A percentile compares a stretch with the other conserved stretches of the same genome.
Evolutionary conservation across 2,329 filamentous ascomycete genomes (phyloP).

Genomic region (Diaporthe sp.): DNA sequence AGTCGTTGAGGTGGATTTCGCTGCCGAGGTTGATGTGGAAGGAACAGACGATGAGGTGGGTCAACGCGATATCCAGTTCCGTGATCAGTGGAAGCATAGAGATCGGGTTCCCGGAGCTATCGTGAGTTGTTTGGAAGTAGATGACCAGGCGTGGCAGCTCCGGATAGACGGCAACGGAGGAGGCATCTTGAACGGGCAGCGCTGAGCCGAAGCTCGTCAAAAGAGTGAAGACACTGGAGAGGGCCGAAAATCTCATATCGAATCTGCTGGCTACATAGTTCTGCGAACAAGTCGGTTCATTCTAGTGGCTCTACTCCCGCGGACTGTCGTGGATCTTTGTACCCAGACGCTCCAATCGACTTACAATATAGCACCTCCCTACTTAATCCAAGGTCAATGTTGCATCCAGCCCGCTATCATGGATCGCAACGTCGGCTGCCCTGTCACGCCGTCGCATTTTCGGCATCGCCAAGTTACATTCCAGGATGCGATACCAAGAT

Average conservation of each 20-base stretch:
- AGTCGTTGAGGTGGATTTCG: constrained; percentile 84
- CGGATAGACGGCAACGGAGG: background rate
- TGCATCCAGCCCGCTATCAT: constrained; percentile 17
- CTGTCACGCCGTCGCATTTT: background rate
- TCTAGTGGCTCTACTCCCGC: background rate
- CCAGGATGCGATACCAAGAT: background rate
- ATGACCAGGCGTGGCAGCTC: constrained; percentile 63
- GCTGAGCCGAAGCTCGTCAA: background rate
- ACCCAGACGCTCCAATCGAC: background rate
- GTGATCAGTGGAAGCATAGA: constrained; percentile 68
- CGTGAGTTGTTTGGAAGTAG: constrained; percentile 70
- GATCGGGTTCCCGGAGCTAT: constrained; percentile 58
- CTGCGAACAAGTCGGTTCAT: background rate
- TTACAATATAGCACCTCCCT: background rate
- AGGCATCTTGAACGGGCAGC: constrained; percentile 36
- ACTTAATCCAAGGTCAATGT: background rate
- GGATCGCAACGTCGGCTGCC: constrained; percentile 11
- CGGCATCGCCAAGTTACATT: constrained; percentile 7
- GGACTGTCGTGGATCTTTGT: background rate
- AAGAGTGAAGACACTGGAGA: background rate
- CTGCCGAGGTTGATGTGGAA: constrained; percentile 84
- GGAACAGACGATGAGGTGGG: constrained; percentile 89
- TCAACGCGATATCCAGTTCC: constrained; percentile 65
- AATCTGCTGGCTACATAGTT: background rate
- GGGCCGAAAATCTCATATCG: background rate